A percentile compares a stretch with the other conserved stretches of the same genome.
Conservation (phyloP, 2,329 filamentous ascomycete genomes). For the Colletotrichum higginsianum region DNA sequence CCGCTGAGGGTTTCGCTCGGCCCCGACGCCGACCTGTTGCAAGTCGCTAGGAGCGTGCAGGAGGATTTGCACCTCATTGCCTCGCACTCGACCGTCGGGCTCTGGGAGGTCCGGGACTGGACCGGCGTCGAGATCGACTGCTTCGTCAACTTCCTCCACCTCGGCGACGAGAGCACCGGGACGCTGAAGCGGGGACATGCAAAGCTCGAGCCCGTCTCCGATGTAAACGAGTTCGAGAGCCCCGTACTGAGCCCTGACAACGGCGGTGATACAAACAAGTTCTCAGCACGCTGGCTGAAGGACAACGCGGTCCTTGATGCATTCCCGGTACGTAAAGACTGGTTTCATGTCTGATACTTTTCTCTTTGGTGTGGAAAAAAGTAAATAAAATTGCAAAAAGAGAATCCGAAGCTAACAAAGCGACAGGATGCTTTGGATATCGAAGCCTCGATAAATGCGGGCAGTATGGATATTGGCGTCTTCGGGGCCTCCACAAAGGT, state of each 20-base stretch:
- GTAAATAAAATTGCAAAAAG: background rate
- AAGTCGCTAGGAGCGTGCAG: constrained; percentile 75
- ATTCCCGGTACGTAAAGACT: constrained; percentile 50
- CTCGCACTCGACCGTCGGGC: constrained; percentile 66
- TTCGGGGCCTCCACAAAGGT: constrained; percentile 51
- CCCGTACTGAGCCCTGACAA: background rate
- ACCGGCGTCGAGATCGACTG: constrained; percentile 79
- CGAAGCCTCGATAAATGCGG: constrained; percentile 54
- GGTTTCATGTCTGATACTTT: no score
- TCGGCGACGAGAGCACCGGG: constrained; percentile 46
- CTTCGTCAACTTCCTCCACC: constrained; percentile 85
- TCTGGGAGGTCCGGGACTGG: constrained; percentile 83
- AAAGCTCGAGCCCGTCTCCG: constrained; percentile 3
- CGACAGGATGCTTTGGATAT: constrained; percentile 57
- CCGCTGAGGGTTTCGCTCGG: constrained; percentile 73
- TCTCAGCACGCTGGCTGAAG: constrained; percentile 40
- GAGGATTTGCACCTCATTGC: constrained; percentile 76
- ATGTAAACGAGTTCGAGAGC: constrained; percentile 48
- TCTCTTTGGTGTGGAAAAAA: no score
- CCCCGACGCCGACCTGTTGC: constrained; percentile 54
- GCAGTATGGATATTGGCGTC: constrained; percentile 56
- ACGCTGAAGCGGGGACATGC: background rate
- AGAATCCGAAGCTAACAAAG: constrained; percentile 1
- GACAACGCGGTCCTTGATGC: constrained; percentile 48
- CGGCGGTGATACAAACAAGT: background rate